A percentile compares a stretch with the other conserved stretches of the same genome.
phyloP scores from a whole-genome alignment of 805 yeast species.

The Wilhelminamyces savonicus region DNA sequence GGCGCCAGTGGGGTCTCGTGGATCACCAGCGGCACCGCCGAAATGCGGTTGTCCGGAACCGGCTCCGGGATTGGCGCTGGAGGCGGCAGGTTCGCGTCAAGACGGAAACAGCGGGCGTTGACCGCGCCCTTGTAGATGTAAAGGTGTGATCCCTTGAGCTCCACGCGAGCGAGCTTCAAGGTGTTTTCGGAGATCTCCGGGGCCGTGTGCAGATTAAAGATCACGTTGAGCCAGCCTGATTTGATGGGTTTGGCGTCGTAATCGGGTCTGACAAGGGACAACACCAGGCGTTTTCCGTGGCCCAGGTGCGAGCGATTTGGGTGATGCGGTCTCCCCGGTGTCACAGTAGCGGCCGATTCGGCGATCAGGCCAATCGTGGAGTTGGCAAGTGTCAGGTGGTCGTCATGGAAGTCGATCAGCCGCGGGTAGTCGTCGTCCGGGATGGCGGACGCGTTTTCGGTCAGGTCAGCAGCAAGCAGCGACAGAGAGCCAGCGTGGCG shows the following conservation, averaged over 20 bases:
- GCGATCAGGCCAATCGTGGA: conserved; percentile 5
- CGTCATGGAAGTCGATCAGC: conserved; percentile 4
- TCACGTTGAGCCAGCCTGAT: conserved; percentile 33
- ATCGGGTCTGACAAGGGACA: conserved; percentile 19
- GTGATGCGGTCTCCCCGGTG: neutral
- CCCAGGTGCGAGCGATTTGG: neutral
- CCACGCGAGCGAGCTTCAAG: conserved; percentile 52
- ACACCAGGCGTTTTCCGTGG: conserved; percentile 6
- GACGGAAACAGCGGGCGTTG: conserved; percentile 27
- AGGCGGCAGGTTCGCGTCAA: conserved; percentile 1
- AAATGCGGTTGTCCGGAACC: too few relatives aligned
- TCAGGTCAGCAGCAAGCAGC: conserved; percentile 2
- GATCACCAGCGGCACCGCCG: too few relatives aligned
- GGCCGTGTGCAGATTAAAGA: conserved; percentile 25
- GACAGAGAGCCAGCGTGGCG: conserved; percentile 2
- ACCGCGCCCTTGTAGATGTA: conserved; percentile 55
- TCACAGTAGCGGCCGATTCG: conserved; percentile 1
- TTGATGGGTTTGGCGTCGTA: conserved; percentile 26
- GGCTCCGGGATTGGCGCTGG: too few relatives aligned
- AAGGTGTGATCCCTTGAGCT: conserved; percentile 62
- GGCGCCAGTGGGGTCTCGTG: neutral
- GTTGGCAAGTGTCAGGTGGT: conserved; percentile 4
- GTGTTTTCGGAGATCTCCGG: conserved; percentile 26
- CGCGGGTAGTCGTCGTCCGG: neutral
- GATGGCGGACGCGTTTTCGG: conserved; percentile 1